These are phyloP conservation scores for Bolboschoenoplectus hybrid DNA, from an alignment of 202 grass and related monocot genomes.

Conservation along the genomic window DNA sequence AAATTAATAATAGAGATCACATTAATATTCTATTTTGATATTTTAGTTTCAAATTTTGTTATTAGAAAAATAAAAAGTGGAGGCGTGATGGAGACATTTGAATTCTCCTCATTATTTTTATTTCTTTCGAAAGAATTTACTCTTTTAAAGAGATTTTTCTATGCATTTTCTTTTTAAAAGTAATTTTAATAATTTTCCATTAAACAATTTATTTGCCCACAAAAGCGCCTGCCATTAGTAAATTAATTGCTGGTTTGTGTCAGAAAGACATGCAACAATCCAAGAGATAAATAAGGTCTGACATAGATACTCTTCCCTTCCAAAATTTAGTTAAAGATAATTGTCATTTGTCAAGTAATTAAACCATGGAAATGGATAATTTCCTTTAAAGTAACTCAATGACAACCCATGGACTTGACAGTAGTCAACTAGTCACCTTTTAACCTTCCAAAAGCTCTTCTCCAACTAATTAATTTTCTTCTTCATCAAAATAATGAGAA, in stretches of 20 bases:
- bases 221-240: neutral
- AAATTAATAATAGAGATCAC: too few species aligned
- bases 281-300: neutral
- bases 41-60: too few species aligned
- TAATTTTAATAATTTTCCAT: too few species aligned
- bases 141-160: neutral
- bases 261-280: neutral
- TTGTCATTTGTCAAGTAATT: slow-evolving; percentile 22
- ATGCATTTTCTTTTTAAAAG: neutral
- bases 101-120: too few species aligned
- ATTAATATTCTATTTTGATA: too few species aligned
- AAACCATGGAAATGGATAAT: neutral
- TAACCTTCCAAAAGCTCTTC: slow-evolving; percentile 24
- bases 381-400: slow-evolving; percentile 14
- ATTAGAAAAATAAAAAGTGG: too few species aligned
- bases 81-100: too few species aligned
- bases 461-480: slow-evolving; percentile 29
- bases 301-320: neutral
- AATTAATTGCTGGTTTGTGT: neutral
- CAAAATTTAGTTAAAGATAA: neutral
- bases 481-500: too few species aligned
- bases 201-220: neutral
- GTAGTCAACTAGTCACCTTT: slow-evolving; percentile 26
- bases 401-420: neutral
- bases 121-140: too few species aligned